Evolutionary conservation across 345 rosid genomes (phyloP).

Genomic region (Acer yangbiense): DNA sequence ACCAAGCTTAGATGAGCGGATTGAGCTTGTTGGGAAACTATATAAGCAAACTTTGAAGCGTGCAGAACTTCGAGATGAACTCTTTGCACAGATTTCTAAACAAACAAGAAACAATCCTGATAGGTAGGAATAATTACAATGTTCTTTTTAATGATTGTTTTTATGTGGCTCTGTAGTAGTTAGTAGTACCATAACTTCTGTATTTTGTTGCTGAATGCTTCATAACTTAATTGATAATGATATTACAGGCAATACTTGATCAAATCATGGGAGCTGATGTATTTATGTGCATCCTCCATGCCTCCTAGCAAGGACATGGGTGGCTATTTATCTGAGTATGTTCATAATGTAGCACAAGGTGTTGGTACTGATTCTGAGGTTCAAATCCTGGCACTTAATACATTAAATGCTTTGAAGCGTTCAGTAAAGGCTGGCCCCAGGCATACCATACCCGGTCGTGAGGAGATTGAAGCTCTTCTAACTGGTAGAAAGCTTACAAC

Average conservation of each 20-base stretch:
- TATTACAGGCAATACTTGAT: constrained; percentile 72
- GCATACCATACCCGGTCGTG: constrained; percentile 85
- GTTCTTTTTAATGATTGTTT: background rate
- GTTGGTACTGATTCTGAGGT: constrained; percentile 69
- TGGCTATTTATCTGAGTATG: constrained; percentile 88
- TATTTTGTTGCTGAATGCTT: constrained; percentile 5
- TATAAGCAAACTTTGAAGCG: constrained; percentile 88
- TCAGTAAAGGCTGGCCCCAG: constrained; percentile 97
- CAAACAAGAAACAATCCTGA: constrained; percentile 96
- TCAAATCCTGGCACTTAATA: constrained; percentile 74
- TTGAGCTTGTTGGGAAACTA: constrained; percentile 84
- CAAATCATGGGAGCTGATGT: constrained; percentile 95
- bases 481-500: constrained; percentile 89
- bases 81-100: constrained; percentile 91
- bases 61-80: constrained; percentile 95
- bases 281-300: constrained; percentile 94
- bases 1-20: constrained; percentile 76
- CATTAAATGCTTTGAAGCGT: constrained; percentile 84
- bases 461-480: constrained; percentile 92
- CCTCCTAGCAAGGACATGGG: constrained; percentile 98
- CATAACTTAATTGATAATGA: constrained; percentile 14
- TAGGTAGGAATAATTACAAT: constrained; percentile 41
- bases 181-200: constrained; percentile 6
- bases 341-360: constrained; percentile 79
- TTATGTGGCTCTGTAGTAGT: background rate